A percentile compares a stretch with the other conserved stretches of the same genome.
These are phyloP conservation scores for Postia placenta DNA, from an alignment of 768 basidiomycete species.

Conservation along the genomic window DNA sequence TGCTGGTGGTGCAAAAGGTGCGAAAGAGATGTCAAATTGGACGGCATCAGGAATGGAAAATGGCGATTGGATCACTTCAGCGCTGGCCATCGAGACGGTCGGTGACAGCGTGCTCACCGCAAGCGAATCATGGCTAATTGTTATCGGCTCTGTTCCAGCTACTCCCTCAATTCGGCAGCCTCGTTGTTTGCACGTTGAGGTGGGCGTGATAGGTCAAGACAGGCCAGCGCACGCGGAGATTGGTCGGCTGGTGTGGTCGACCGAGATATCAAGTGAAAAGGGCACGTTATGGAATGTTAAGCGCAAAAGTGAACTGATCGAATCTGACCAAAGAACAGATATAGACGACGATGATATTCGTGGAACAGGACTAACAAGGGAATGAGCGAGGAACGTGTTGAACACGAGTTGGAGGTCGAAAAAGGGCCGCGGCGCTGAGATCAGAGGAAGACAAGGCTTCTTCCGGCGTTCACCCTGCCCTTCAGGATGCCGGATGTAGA, in stretches of 20 bases:
- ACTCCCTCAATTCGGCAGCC: slow-evolving; percentile 26
- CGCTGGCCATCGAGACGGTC: neutral
- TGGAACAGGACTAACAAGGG: slow-evolving; percentile 21
- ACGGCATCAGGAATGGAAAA: neutral
- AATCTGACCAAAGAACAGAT: slow-evolving; percentile 3
- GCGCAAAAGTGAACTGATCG: neutral
- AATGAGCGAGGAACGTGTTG: slow-evolving; percentile 62
- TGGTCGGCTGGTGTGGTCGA: slow-evolving; percentile 1
- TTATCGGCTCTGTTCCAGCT: slow-evolving; percentile 1
- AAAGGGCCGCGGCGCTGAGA: slow-evolving; percentile 14
- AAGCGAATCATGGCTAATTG: slow-evolving; percentile 62
- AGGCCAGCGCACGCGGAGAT: neutral
- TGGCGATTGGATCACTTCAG: neutral
- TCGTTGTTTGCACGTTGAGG: slow-evolving; percentile 68
- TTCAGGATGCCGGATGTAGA: slow-evolving; percentile 11
- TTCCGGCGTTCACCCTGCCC: slow-evolving; percentile 6
- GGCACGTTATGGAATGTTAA: neutral
- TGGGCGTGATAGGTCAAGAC: slow-evolving; percentile 13
- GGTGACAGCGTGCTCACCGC: slow-evolving; percentile 48
- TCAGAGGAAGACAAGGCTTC: slow-evolving; percentile 8
- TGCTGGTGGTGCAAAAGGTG: slow-evolving; percentile 38
- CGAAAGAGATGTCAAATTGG: neutral
- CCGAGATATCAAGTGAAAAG: neutral
- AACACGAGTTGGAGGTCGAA: slow-evolving; percentile 54
- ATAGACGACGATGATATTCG: slow-evolving; percentile 6